A percentile compares a stretch with the other conserved stretches of the same genome.
Conservation (phyloP, 148 eudicot species). For the Hydrangea macrophylla region DNA sequence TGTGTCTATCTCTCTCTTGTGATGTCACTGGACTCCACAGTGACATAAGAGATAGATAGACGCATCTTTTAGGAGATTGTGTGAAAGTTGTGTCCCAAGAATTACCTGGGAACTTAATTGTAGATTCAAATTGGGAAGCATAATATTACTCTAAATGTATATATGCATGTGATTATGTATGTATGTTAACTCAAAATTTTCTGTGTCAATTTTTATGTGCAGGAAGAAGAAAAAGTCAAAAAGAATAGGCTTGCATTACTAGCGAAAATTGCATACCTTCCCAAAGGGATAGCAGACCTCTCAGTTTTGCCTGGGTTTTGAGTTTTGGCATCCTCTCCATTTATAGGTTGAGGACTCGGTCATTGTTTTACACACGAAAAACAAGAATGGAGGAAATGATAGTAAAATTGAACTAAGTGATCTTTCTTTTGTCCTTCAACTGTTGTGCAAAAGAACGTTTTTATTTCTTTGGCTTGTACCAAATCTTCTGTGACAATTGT, state of each 20-base stretch:
- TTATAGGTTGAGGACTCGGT: not conserved
- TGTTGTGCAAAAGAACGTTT: not conserved
- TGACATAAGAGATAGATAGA: too few species aligned
- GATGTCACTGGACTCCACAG: too few species aligned
- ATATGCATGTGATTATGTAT: not conserved
- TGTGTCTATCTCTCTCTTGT: too few species aligned
- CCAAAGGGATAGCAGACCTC: constrained; percentile 84
- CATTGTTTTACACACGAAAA: not conserved
- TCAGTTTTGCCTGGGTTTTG: constrained; percentile 91
- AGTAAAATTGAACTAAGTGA: not conserved
- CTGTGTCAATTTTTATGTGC: not conserved
- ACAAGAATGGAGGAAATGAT: not conserved
- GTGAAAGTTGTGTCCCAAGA: too few species aligned
- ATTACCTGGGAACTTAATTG: too few species aligned
- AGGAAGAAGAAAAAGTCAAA: constrained; percentile 84
- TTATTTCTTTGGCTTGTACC: not conserved
- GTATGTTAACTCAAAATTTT: not conserved
- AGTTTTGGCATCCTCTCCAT: not conserved
- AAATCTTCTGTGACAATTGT: not conserved
- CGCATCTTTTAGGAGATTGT: too few species aligned
- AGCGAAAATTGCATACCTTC: constrained; percentile 72
- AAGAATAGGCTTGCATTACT: constrained; percentile 78
- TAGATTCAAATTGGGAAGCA: too few species aligned
- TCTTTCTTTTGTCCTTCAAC: not conserved
- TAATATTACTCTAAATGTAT: too few species aligned